These are phyloP conservation scores for Colletotrichum sp. DNA, from an alignment of 2,329 filamentous ascomycete genomes.

Conservation along the genomic window DNA sequence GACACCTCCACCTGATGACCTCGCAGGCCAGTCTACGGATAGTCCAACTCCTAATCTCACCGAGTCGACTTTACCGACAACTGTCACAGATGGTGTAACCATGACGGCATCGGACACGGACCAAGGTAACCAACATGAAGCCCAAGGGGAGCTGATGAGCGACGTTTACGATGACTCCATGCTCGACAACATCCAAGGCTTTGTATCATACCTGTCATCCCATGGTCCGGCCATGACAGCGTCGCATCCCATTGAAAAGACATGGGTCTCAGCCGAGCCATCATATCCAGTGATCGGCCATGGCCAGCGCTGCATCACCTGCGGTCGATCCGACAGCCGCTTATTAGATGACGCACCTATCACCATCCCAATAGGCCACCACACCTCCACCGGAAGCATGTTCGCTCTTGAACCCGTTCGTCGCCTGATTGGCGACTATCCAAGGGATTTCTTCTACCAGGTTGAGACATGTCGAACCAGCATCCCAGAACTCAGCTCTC, in stretches of 20 bases:
- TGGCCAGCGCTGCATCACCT: not conserved
- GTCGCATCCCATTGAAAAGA: not conserved
- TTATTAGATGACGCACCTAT: not conserved
- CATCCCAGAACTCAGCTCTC: not conserved
- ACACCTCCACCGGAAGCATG: not conserved
- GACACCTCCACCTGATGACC: not conserved
- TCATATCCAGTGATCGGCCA: not conserved
- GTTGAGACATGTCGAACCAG: not conserved
- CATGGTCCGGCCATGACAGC: not conserved
- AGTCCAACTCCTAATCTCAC: not conserved
- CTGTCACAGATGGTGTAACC: not conserved
- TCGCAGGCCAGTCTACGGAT: not conserved
- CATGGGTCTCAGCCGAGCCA: not conserved
- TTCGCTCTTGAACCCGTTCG: not conserved
- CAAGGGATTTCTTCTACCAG: not conserved
- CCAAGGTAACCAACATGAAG: not conserved
- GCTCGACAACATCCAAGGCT: not conserved
- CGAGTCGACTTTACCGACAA: not conserved
- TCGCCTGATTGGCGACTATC: not conserved
- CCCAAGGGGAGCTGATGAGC: not conserved
- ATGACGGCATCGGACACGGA: not conserved
- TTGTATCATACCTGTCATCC: not conserved
- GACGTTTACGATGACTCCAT: not conserved
- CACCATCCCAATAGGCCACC: not conserved
- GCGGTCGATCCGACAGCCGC: not conserved